Percentiles rank a stretch among this genome's conserved stretches.
These are phyloP conservation scores for Psophocarpus tetragonolobus DNA, from an alignment of 306 rosid species.

Conservation along the genomic window DNA sequence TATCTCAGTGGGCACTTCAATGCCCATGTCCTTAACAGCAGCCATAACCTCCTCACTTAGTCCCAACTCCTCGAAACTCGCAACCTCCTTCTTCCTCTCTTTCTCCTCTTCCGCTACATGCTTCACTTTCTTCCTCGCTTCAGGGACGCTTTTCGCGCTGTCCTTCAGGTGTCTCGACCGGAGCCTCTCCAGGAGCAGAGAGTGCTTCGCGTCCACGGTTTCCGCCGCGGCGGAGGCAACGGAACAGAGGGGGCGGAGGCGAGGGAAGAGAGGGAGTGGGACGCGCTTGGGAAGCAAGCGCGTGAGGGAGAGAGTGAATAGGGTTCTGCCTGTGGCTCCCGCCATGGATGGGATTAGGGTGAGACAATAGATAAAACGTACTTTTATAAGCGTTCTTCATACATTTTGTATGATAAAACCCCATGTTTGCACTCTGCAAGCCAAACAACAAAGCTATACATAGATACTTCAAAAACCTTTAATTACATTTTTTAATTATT, in stretches of 20 bases:
- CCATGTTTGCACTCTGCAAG: neutral
- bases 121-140: neutral
- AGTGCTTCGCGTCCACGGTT: constrained; percentile 51
- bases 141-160: constrained; percentile 13
- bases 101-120: constrained; percentile 20
- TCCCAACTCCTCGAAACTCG: constrained; percentile 72
- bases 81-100: constrained; percentile 46
- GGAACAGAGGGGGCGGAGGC: constrained; percentile 65
- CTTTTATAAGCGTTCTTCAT: neutral
- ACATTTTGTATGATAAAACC: neutral
- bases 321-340: constrained; percentile 58
- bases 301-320: constrained; percentile 48
- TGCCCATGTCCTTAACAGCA: constrained; percentile 71
- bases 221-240: constrained; percentile 38
- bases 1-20: constrained; percentile 88
- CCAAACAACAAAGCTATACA: too few species aligned
- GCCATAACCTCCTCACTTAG: constrained; percentile 74
- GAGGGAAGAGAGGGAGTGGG: constrained; percentile 42
- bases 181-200: constrained; percentile 73
- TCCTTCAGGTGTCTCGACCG: constrained; percentile 69
- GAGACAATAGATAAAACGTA: neutral
- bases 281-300: constrained; percentile 44
- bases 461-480: too few species aligned
- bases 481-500: too few species aligned
- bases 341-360: constrained; percentile 43